phyloP scores from a whole-genome alignment of 2,329 filamentous ascomycete genomes.

The Xylaria arbuscula region DNA sequence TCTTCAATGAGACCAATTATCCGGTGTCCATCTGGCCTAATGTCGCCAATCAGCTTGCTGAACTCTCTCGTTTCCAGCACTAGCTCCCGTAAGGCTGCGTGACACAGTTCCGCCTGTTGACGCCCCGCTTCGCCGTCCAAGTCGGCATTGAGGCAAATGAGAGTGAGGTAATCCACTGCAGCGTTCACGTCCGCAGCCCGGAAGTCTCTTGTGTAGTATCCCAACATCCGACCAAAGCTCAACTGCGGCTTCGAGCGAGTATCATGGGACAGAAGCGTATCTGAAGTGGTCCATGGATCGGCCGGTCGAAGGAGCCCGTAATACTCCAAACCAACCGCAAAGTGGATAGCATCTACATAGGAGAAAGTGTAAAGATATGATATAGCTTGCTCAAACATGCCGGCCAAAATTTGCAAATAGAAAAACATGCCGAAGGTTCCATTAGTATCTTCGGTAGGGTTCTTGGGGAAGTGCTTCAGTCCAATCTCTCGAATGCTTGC shows the following conservation, averaged over 20 bases:
- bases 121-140: constrained; percentile 78
- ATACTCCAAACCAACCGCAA: constrained; percentile 87
- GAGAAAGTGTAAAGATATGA: constrained; percentile 92
- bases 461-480: constrained; percentile 88
- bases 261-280: constrained; percentile 75
- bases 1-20: constrained; percentile 90
- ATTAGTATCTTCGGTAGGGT: constrained; percentile 75
- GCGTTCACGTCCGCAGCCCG: constrained; percentile 88
- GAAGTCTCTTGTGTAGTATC: constrained; percentile 96
- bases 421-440: constrained; percentile 91
- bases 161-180: constrained; percentile 89
- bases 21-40: constrained; percentile 84
- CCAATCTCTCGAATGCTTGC: constrained; percentile 88
- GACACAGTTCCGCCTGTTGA: constrained; percentile 83
- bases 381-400: constrained; percentile 94
- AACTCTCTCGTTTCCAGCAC: constrained; percentile 98
- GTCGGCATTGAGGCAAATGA: constrained; percentile 93
- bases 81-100: constrained; percentile 91
- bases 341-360: constrained; percentile 94
- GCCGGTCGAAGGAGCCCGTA: constrained; percentile 91
- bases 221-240: constrained; percentile 93
- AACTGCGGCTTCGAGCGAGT: constrained; percentile 81
- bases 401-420: constrained; percentile 88
- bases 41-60: constrained; percentile 91
- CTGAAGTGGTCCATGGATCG: constrained; percentile 78